phyloP scores from a whole-genome alignment of 768 basidiomycete species.

The Calocybe indica region DNA sequence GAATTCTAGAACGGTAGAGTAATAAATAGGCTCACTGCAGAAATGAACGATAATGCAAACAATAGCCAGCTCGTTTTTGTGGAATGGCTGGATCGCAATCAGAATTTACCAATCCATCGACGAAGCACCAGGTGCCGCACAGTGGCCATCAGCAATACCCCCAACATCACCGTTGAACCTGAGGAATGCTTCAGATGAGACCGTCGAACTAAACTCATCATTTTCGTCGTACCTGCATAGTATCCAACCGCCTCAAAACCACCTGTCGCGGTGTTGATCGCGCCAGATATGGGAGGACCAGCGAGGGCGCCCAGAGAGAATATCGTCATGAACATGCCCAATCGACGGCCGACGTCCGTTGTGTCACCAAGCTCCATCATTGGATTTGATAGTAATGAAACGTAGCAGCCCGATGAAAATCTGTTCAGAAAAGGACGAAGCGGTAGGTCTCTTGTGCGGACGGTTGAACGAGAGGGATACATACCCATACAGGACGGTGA shows the following conservation, averaged over 20 bases:
- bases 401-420: constrained; percentile 56
- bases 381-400: constrained; percentile 50
- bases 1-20: not conserved
- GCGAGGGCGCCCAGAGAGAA: constrained; percentile 56
- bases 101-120: constrained; percentile 12
- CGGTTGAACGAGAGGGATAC: constrained; percentile 7
- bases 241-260: constrained; percentile 47
- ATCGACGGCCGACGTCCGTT: constrained; percentile 56
- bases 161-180: constrained; percentile 15
- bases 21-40: not conserved
- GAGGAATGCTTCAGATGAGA: not conserved
- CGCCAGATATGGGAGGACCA: constrained; percentile 72
- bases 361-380: constrained; percentile 55
- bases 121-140: constrained; percentile 12
- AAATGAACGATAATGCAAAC: not conserved
- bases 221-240: constrained; percentile 11
- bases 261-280: constrained; percentile 48
- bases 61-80: not conserved
- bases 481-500: constrained; percentile 63
- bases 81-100: not conserved
- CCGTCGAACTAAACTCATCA: not conserved
- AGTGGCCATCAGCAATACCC: constrained; percentile 10
- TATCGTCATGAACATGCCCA: constrained; percentile 60
- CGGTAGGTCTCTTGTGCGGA: not conserved
- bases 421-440: constrained; percentile 21